Evolutionary conservation across 2,329 filamentous ascomycete species (phyloP).

Genomic region (Cordyceps sp.): DNA sequence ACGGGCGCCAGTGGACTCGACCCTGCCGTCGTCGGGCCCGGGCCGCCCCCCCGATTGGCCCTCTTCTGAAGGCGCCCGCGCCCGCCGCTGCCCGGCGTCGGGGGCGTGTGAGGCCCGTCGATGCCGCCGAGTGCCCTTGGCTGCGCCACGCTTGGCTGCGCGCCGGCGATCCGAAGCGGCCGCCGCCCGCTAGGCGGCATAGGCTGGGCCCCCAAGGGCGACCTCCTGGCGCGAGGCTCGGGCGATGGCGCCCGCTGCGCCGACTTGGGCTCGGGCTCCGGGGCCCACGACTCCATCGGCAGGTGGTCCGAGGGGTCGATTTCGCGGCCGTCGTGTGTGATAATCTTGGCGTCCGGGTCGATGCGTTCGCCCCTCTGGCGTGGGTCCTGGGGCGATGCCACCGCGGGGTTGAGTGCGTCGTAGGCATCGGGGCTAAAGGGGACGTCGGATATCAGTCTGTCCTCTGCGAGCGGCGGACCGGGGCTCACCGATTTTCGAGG

Average conservation of each 20-base stretch:
- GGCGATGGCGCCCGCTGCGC: conserved; percentile 9
- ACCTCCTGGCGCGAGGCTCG: conserved; percentile 23
- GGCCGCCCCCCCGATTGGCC: conserved; percentile 23
- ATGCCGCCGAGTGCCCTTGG: conserved; percentile 12
- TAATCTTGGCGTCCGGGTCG: conserved; percentile 50
- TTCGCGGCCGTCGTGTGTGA: conserved; percentile 58
- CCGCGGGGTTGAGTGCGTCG: conserved; percentile 49
- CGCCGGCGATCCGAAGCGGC: conserved; percentile 31
- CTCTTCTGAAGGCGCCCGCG: conserved; percentile 53
- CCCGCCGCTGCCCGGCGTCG: conserved; percentile 16
- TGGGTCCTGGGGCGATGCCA: conserved; percentile 19
- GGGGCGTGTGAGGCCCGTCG: conserved; percentile 16
- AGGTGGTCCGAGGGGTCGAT: conserved; percentile 70
- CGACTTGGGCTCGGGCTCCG: conserved; percentile 46
- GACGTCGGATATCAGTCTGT: conserved; percentile 38
- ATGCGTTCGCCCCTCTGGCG: conserved; percentile 19
- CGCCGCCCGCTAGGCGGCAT: conserved; percentile 33
- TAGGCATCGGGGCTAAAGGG: conserved; percentile 67
- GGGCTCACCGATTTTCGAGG: conserved; percentile 62
- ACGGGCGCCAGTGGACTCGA: conserved; percentile 36
- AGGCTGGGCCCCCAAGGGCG: conserved; percentile 35
- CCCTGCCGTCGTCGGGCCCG: conserved; percentile 16
- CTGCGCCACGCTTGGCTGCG: conserved; percentile 27
- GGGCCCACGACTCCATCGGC: conserved; percentile 61
- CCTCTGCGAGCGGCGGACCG: conserved; percentile 33